Evolutionary conservation across 2,329 filamentous ascomycete species (phyloP).

Genomic region (Colletotrichum phormii): DNA sequence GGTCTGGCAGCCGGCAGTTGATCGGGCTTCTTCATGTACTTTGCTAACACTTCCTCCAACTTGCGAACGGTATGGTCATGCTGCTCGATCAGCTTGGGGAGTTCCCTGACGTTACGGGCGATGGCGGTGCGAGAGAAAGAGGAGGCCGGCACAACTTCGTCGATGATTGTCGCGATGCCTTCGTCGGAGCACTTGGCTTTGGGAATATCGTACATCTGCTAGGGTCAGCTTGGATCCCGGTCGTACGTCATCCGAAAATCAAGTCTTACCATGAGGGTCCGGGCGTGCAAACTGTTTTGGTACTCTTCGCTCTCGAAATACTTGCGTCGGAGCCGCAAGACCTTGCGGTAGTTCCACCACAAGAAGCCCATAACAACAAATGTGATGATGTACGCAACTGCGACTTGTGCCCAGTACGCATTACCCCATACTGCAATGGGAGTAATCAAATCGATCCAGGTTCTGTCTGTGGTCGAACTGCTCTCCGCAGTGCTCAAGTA

Average conservation of each 20-base stretch:
- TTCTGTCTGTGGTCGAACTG: conserved; percentile 42
- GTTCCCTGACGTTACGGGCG: conserved; percentile 90
- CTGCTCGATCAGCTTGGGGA: conserved; percentile 86
- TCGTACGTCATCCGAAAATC: conserved; percentile 27
- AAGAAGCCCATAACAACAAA: conserved; percentile 82
- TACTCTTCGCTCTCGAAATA: conserved; percentile 92
- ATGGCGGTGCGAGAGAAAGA: conserved; percentile 85
- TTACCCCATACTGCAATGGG: conserved; percentile 65
- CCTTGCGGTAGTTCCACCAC: conserved; percentile 88
- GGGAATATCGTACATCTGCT: conserved; percentile 86
- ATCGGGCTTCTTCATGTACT: conserved; percentile 89
- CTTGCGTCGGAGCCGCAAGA: conserved; percentile 76
- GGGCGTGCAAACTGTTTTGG: conserved; percentile 85
- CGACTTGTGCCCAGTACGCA: conserved; percentile 70
- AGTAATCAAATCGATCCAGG: conserved; percentile 70
- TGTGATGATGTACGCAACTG: conserved; percentile 75
- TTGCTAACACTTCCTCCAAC: conserved; percentile 86
- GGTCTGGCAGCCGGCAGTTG: conserved; percentile 83
- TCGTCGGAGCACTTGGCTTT: conserved; percentile 83
- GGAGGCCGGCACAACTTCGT: conserved; percentile 81
- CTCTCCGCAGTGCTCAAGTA: conserved; percentile 69
- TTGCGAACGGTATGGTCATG: conserved; percentile 85
- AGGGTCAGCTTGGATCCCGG: conserved; percentile 40
- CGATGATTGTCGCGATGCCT: conserved; percentile 86
- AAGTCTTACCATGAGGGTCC: conserved; percentile 69